Conservation (phyloP, 176 grass and related monocot species). For the Zoysia japonica region DNA sequence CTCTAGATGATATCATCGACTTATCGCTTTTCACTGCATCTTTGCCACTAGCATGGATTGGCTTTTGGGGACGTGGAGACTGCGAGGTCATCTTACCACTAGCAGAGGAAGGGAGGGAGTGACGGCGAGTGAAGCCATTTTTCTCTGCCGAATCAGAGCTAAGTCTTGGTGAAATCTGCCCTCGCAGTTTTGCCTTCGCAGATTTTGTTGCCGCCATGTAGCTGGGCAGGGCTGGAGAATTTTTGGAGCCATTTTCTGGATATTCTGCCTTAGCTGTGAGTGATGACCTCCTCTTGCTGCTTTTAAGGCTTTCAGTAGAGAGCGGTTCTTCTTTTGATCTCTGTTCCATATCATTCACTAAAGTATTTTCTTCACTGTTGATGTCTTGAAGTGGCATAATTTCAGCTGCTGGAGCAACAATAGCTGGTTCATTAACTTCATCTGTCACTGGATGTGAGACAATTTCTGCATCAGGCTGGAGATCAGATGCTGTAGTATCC, state of each 20-base stretch:
- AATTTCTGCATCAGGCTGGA: constrained; percentile 51
- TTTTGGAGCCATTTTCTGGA: constrained; percentile 62
- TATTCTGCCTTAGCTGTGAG: constrained; percentile 76
- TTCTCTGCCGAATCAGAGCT: constrained; percentile 73
- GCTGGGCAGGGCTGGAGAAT: constrained; percentile 69
- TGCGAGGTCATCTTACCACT: constrained; percentile 77
- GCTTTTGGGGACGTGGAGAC: constrained; percentile 74
- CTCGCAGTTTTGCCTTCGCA: constrained; percentile 84
- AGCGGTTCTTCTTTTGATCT: constrained; percentile 62
- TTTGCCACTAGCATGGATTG: constrained; percentile 58
- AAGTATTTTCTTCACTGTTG: constrained; percentile 56
- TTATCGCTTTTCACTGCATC: constrained; percentile 67
- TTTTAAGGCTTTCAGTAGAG: constrained; percentile 60
- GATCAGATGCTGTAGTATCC: constrained; percentile 44
- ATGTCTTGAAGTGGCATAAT: constrained; percentile 64
- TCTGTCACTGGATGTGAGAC: constrained; percentile 25
- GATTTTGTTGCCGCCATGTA: constrained; percentile 90
- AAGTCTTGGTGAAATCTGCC: constrained; percentile 69
- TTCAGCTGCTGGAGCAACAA: constrained; percentile 49
- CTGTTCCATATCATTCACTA: constrained; percentile 53
- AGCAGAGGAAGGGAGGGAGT: constrained; percentile 73
- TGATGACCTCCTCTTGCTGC: constrained; percentile 77
- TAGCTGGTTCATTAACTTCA: constrained; percentile 45
- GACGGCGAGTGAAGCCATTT: constrained; percentile 70
- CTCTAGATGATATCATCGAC: constrained; percentile 75